Evolutionary conservation across 257 asterid species (phyloP).

Genomic region (Ilex asprella): DNA sequence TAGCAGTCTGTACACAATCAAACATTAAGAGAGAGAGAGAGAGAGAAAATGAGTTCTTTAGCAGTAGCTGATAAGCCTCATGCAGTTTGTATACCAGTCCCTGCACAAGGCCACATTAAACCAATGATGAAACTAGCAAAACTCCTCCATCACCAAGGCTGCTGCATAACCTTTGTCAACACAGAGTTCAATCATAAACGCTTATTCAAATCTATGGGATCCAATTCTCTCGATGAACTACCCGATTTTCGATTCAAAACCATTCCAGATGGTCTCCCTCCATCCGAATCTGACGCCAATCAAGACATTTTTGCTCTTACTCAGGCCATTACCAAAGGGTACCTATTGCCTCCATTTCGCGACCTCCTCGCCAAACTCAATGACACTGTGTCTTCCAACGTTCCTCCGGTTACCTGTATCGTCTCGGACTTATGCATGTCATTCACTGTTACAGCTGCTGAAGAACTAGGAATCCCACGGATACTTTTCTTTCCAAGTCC

Average conservation of each 20-base stretch:
- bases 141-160: no score
- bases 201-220: no score
- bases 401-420: slow-evolving; percentile 8
- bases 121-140: no score
- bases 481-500: slow-evolving; percentile 7
- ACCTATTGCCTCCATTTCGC: slow-evolving; percentile 4
- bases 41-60: no score
- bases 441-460: slow-evolving; percentile 11
- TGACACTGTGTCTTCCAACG: not conserved
- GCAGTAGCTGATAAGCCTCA: no score
- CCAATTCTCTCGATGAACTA: no score
- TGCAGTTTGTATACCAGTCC: no score
- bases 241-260: not conserved
- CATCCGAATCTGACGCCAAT: slow-evolving; percentile 2
- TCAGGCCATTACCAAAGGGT: not conserved
- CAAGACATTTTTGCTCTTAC: slow-evolving; percentile 9
- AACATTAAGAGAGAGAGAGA: no score
- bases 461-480: slow-evolving; percentile 13
- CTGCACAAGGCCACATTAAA: no score
- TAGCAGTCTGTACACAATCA: no score
- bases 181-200: no score
- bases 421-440: slow-evolving; percentile 13
- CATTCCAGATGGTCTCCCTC: slow-evolving; percentile 16
- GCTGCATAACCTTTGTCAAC: no score
- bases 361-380: slow-evolving; percentile 6